phyloP scores from a whole-genome alignment of 305 asterid species.

The Euphrasia arctica region DNA sequence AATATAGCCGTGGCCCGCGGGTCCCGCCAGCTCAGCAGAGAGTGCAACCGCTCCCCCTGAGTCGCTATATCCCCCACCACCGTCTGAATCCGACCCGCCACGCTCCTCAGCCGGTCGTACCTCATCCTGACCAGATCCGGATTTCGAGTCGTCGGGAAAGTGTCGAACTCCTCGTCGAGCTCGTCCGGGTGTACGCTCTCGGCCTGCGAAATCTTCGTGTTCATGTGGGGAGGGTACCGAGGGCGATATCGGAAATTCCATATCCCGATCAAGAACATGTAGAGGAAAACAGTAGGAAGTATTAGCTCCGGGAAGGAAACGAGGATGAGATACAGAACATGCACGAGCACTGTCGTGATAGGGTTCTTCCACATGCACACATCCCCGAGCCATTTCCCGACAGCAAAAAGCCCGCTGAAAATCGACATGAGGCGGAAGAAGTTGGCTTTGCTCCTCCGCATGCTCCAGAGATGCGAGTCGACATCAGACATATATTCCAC shows the following conservation, averaged over 20 bases:
- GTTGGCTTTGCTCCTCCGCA: slow-evolving; percentile 66
- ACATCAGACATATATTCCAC: slow-evolving; percentile 62
- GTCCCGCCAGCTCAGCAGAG: slow-evolving; percentile 70
- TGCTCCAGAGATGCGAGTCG: slow-evolving; percentile 69
- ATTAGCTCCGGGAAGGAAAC: slow-evolving; percentile 56
- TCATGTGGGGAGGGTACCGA: slow-evolving; percentile 86
- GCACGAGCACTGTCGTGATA: slow-evolving; percentile 57
- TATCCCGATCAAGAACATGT: slow-evolving; percentile 73
- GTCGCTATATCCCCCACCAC: slow-evolving; percentile 65
- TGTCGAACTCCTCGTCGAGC: slow-evolving; percentile 71
- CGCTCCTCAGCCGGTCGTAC: slow-evolving; percentile 76
- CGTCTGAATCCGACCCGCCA: slow-evolving; percentile 79
- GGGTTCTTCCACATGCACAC: slow-evolving; percentile 67
- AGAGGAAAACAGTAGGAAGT: slow-evolving; percentile 59
- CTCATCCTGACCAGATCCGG: slow-evolving; percentile 80
- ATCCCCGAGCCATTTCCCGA: slow-evolving; percentile 50
- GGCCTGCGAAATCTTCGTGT: slow-evolving; percentile 71
- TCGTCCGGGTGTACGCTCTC: slow-evolving; percentile 73
- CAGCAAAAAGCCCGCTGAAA: slow-evolving; percentile 45
- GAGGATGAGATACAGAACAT: slow-evolving; percentile 48
- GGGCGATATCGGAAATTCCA: slow-evolving; percentile 74
- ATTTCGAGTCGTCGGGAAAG: slow-evolving; percentile 60
- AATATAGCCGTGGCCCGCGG: slow-evolving; percentile 54
- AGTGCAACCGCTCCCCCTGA: slow-evolving; percentile 55
- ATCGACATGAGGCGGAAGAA: slow-evolving; percentile 55